Conservation (phyloP, 2,329 filamentous ascomycete genomes). For the Claviceps maximensis region DNA sequence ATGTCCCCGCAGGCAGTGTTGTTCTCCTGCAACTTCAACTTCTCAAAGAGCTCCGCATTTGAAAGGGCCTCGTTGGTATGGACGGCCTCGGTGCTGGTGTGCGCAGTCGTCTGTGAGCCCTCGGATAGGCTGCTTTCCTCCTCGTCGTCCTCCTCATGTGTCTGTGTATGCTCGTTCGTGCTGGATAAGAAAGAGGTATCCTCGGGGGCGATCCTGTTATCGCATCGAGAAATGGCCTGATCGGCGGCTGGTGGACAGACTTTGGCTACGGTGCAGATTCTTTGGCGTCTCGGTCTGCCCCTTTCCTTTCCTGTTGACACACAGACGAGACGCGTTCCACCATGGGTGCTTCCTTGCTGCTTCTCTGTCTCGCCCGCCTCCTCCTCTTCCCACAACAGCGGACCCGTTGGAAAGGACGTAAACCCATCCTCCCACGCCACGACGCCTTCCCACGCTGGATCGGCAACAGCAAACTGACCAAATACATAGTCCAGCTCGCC, state of each 20-base stretch:
- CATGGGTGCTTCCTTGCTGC: slow-evolving; percentile 27
- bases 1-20: slow-evolving; percentile 7
- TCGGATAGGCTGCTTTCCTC: slow-evolving; percentile 6
- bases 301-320: slow-evolving; percentile 36
- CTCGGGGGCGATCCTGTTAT: neutral
- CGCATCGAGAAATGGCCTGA: neutral
- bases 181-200: neutral
- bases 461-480: slow-evolving; percentile 62
- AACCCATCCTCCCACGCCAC: slow-evolving; percentile 39
- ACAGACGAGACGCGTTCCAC: slow-evolving; percentile 19
- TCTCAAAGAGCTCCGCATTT: slow-evolving; percentile 18
- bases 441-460: slow-evolving; percentile 41
- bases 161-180: slow-evolving; percentile 15
- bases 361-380: slow-evolving; percentile 29
- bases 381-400: slow-evolving; percentile 40
- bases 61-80: slow-evolving; percentile 13
- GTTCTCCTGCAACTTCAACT: slow-evolving; percentile 17
- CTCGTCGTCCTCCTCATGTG: slow-evolving; percentile 9
- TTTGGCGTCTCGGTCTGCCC: slow-evolving; percentile 31
- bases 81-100: neutral
- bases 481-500: slow-evolving; percentile 74
- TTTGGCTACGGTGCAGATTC: slow-evolving; percentile 38
- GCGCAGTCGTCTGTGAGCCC: slow-evolving; percentile 17
- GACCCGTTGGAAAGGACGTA: slow-evolving; percentile 41
- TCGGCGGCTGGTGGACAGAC: slow-evolving; percentile 13